Evolutionary conservation across 1,284 basidiomycete genomes (phyloP), one percentile per base, ranked within the genome.

Genomic region (Ganoderma sinense): DNA sequence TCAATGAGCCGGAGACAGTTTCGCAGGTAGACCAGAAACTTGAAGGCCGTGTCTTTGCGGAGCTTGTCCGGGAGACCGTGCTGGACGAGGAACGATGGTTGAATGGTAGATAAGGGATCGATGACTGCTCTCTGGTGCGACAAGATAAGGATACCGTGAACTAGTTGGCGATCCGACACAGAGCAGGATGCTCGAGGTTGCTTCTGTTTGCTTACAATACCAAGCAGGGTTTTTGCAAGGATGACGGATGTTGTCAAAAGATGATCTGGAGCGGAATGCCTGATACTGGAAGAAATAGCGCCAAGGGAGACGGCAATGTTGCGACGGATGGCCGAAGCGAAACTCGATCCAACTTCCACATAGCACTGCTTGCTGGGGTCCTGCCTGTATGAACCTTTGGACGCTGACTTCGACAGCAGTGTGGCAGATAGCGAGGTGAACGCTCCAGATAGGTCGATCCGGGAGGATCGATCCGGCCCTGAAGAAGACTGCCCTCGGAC

Each of bases 11-110:
- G 84, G 43, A 91, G 79, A 75, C 87, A 86, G 73, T 87, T 84
- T 14, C 94, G 90, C 43, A 94, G 84, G 76, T 94, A 89, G 69
- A 92, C 89, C 33, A 95, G 80, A 66, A 94, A 88, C 71, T 89
- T 90, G 82, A 94, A 93, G 4, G 84, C 83, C 1, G 85, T 80
- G 73, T 93, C 88, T 31, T 86, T 87, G 36, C 94, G 91, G 56
- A 94, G 77, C 53, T 83, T 78, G 64, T 89, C 86, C 3, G 93
- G 92, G 14, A 85, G 81, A 3, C 93, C 94, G 64, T 84, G 85
- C 77, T 94, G 94, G 36, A 95, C 87, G 51, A 95, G 85, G 76
- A 90, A 94, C 1, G 93, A 94, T 4, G 93, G 93, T 64, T 93
- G 94, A 58, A 89, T 93, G 56, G 90, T 89, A 29, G 94, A 94